phyloP scores from a whole-genome alignment of 352 stramenopile species.

The Globisporangium splendens region DNA sequence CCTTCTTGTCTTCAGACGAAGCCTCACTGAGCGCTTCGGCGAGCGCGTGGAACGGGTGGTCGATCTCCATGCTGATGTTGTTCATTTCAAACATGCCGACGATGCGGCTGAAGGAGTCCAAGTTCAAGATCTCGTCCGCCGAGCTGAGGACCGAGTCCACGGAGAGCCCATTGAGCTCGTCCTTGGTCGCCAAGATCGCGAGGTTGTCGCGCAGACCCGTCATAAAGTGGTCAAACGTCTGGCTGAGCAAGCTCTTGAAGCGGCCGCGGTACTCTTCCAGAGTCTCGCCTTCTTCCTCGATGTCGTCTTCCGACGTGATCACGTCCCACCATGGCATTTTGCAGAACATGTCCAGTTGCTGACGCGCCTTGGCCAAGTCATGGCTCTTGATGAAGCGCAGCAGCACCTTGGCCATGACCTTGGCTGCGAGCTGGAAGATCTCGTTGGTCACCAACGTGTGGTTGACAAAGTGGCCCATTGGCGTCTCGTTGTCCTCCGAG shows the following conservation, averaged over 20 bases:
- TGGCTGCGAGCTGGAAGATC: slow-evolving; percentile 90
- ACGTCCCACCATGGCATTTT: slow-evolving; percentile 90
- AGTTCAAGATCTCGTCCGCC: slow-evolving; percentile 49
- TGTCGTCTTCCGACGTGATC: slow-evolving; percentile 61
- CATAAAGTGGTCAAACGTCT: slow-evolving; percentile 59
- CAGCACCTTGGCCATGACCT: slow-evolving; percentile 81
- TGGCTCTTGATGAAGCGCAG: slow-evolving; percentile 52
- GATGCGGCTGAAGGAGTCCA: slow-evolving; percentile 85
- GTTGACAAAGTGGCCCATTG: slow-evolving; percentile 80
- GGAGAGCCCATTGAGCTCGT: slow-evolving; percentile 57
- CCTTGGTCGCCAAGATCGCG: slow-evolving; percentile 30
- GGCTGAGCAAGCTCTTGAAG: slow-evolving; percentile 55
- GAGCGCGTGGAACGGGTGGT: slow-evolving; percentile 77
- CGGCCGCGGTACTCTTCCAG: slow-evolving; percentile 61
- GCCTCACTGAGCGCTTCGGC: slow-evolving; percentile 56
- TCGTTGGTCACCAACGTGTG: slow-evolving; percentile 89
- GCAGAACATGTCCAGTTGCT: slow-evolving; percentile 86
- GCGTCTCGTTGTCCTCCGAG: slow-evolving; percentile 40
- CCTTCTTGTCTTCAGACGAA: slow-evolving; percentile 53
- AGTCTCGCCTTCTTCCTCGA: slow-evolving; percentile 58
- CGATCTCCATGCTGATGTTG: slow-evolving; percentile 92
- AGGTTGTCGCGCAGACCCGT: slow-evolving; percentile 57
- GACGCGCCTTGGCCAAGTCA: slow-evolving; percentile 44
- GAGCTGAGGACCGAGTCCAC: slow-evolving; percentile 42
- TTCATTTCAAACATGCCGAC: slow-evolving; percentile 98